Base-by-base conservation (phyloP, 805 yeast species). In the Ogataea naganishii region DNA sequence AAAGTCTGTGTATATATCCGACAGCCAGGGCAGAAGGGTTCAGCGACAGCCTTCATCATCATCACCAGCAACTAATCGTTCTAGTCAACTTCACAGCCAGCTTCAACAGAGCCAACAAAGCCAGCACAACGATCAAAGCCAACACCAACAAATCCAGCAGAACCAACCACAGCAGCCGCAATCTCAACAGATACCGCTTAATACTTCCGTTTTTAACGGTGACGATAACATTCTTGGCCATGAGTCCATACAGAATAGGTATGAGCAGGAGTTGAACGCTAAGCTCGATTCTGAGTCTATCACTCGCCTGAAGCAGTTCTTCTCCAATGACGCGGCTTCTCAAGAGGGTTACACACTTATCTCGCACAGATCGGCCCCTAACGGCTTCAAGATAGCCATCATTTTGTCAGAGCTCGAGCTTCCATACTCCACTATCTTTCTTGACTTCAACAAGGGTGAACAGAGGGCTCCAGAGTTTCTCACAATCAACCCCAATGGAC, bases 351-450 rank as follows among this genome's bases (percentile, higher is more conserved):
- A 72, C 53, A 84, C 95, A 2, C 63, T 88, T 27, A 85, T 82
- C 72, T 46, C 94, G 57, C 75, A 79, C 48, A 46, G 94, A 42
- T 79, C 89, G 4, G 96, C 96, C 1, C 96, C 96, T 17, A 88
- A 88, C 56, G 96, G 96, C 2, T 88, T 84, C 66, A 89, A 92
- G 57, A 95, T 89, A 11, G 95, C 96, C 17, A 85, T 88, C 26
- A 79, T 85, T 18, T 62, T 92, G 35, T 73, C 85, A 34, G 97
- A 89, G 55, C 69, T 89, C 43, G 80, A 80, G 34, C 69, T 80
- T 47, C 72, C 72, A 20, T 89, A 80, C 59, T 74, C 76, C 43
- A 85, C 96, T 2, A 75, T 86, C 32, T 80, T 83, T 44, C 62
- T 88, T 32, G 96, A 88, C 58, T 85, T 88, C 56, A 80, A 80